These are phyloP conservation scores for Tolypocladium pustulatum DNA, from an alignment of 2,329 filamentous ascomycete genomes.

Conservation along the genomic window DNA sequence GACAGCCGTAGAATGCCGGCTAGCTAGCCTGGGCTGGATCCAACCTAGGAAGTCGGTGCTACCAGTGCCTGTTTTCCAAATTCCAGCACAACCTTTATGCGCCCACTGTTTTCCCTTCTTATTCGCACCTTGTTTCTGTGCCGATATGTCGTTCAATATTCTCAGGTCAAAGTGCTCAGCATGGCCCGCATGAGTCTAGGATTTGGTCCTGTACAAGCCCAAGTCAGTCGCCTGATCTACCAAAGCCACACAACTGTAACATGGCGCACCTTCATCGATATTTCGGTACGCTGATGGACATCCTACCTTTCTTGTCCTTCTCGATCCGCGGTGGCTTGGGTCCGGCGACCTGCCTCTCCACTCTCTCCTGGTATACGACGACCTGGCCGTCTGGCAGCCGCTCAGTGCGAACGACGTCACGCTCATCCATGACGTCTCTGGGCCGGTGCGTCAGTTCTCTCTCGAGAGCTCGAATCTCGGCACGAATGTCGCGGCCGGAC, in stretches of 20 bases:
- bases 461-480: constrained; percentile 64
- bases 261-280: constrained; percentile 47
- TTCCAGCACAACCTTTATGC: neutral
- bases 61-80: neutral
- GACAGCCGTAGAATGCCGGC: neutral
- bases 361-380: constrained; percentile 50
- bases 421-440: constrained; percentile 26
- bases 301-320: constrained; percentile 93
- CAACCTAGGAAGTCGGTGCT: neutral
- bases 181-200: constrained; percentile 57
- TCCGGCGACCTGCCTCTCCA: constrained; percentile 44
- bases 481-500: constrained; percentile 54
- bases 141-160: neutral
- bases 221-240: constrained; percentile 19
- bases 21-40: neutral
- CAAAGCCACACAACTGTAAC: constrained; percentile 6
- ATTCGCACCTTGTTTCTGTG: neutral
- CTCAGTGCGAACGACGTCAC: constrained; percentile 46
- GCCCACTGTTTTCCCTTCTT: neutral
- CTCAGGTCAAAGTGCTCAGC: constrained; percentile 58
- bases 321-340: constrained; percentile 58
- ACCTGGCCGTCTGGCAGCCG: constrained; percentile 50
- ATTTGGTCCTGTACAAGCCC: constrained; percentile 42
- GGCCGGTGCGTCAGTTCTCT: constrained; percentile 27
- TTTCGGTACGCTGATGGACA: constrained; percentile 73